These are phyloP conservation scores for Urostyla sp. DNA, from an alignment of 73 alveolate species.

Conservation along the genomic window DNA sequence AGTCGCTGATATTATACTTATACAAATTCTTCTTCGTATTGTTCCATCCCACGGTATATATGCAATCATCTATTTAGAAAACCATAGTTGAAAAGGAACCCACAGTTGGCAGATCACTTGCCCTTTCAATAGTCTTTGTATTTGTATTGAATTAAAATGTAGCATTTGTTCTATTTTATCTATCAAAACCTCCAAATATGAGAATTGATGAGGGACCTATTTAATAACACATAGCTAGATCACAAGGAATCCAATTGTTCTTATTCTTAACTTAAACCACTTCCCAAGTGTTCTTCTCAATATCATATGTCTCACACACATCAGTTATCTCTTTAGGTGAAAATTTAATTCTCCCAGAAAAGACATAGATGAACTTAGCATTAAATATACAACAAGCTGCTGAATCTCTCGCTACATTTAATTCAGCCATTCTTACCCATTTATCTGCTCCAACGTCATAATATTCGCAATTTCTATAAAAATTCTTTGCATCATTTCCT, in stretches of 20 bases:
- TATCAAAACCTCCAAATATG: slow-evolving; percentile 67
- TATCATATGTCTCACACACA: slow-evolving; percentile 66
- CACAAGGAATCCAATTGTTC: slow-evolving; percentile 68
- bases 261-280: slow-evolving; percentile 17
- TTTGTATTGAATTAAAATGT: slow-evolving; percentile 59
- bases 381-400: slow-evolving; percentile 72
- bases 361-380: slow-evolving; percentile 56
- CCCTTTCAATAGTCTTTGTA: slow-evolving; percentile 55
- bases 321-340: slow-evolving; percentile 68
- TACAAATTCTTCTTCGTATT: slow-evolving; percentile 68
- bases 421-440: slow-evolving; percentile 70
- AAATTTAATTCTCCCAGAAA: slow-evolving; percentile 71
- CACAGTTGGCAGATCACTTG: slow-evolving; percentile 68
- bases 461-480: slow-evolving; percentile 64
- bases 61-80: slow-evolving; percentile 60
- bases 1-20: slow-evolving; percentile 52
- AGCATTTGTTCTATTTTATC: slow-evolving; percentile 62
- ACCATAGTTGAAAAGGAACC: slow-evolving; percentile 76
- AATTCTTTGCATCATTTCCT: slow-evolving; percentile 71
- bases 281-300: slow-evolving; percentile 64
- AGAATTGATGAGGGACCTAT: slow-evolving; percentile 58
- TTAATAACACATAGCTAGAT: slow-evolving; percentile 64
- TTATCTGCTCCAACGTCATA: slow-evolving; percentile 60
- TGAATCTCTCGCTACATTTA: slow-evolving; percentile 69
- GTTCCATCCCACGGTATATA: slow-evolving; percentile 73